phyloP scores from a whole-genome alignment of 2,329 filamentous ascomycete genomes.

The Beauveria sp. region DNA sequence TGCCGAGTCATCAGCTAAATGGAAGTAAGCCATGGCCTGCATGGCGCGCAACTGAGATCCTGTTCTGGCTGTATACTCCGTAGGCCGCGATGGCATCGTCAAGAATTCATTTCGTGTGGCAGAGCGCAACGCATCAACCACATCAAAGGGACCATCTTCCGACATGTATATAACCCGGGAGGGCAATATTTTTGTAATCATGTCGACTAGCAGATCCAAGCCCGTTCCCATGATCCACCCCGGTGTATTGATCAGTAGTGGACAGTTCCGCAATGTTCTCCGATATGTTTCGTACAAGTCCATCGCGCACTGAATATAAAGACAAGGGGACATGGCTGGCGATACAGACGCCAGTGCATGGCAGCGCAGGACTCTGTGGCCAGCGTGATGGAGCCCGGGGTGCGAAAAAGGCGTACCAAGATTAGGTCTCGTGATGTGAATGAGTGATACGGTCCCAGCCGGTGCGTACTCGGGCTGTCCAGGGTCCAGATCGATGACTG shows the following conservation, averaged over 20 bases:
- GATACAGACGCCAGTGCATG: constrained; percentile 61
- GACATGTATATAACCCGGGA: constrained; percentile 63
- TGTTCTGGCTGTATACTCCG: constrained; percentile 49
- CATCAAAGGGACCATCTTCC: constrained; percentile 50
- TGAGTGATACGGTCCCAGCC: constrained; percentile 61
- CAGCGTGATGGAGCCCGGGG: constrained; percentile 28
- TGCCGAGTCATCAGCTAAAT: constrained; percentile 28
- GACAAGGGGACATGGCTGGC: constrained; percentile 56
- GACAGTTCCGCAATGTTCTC: constrained; percentile 34
- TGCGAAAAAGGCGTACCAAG: constrained; percentile 63
- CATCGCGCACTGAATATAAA: constrained; percentile 56
- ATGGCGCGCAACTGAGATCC: constrained; percentile 61
- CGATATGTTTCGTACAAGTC: constrained; percentile 56
- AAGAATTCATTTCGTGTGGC: constrained; percentile 37
- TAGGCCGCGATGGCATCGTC: constrained; percentile 51
- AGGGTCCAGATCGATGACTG: constrained; percentile 68
- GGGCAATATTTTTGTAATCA: constrained; percentile 47
- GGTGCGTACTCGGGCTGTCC: constrained; percentile 69
- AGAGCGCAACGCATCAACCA: constrained; percentile 43
- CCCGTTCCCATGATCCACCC: constrained; percentile 68
- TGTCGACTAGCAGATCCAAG: constrained; percentile 52
- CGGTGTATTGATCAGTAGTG: constrained; percentile 66
- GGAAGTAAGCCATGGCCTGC: constrained; percentile 77
- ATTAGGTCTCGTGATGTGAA: constrained; percentile 52
- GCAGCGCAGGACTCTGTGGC: constrained; percentile 42